Base-by-base conservation (phyloP, 257 asterid species). In the Nicotiana noctiflora region DNA sequence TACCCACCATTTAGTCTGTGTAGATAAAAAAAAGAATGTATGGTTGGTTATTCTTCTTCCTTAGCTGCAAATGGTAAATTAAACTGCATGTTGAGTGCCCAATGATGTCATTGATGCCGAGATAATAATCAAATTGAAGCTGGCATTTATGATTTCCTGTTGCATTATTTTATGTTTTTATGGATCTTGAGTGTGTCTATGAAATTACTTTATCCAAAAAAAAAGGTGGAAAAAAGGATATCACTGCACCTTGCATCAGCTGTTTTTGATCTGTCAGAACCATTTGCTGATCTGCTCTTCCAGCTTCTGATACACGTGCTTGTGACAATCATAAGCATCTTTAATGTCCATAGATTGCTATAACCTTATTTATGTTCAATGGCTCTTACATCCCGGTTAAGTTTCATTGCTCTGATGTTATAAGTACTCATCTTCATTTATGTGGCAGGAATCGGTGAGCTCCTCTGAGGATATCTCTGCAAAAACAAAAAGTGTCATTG, bases 401-500 rank as follows among this genome's bases (percentile, higher is more conserved):
- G 46, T 64, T 29, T 31, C 8, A 15, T 74, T 2, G 23, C 61
- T 14, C 4, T 14, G 77, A 27, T 64, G 77, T 49, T 34, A 46
- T 79, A 79, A 9, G 40, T 44, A n/a, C 75, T 68, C 25, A 31
- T 56, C 72, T 10, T 32, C 59, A 46, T 80, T 62, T 23, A 61
- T 52, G 68, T 81, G 85, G 80, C 92, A 96, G 99, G 98, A 92
- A 82, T 88, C 84, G 84, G 97, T 92, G 83, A 91, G 96, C 88
- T 94, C 98, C 56, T 96, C 98, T 31, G 97, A 92, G 84, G 93
- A 96, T 86, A 92, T 90, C 61, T 94, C 92, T 81, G 97, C 97
- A 17, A 96, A 96, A 88, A 96, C 99, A 19, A 96, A 88, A 88
- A 96, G 98, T 86, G 97, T 96, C 76, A 96, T 96, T 86, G 99